These are phyloP conservation scores for sorghum (Sorghum bicolor) DNA, from an alignment of 176 grass and related monocot species.

Conservation along the genomic window Sorghum_bicolor_NCBIv3 NC_012873.2:60529001-60529500, in stretches of 20 bases:
- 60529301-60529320: constrained; percentile 63
- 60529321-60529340: constrained; percentile 97
- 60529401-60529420: constrained; percentile 83
- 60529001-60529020: constrained; percentile 89
- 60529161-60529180: constrained; percentile 1
- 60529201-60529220: neutral
- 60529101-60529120: neutral
- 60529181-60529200: neutral
- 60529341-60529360: constrained; percentile 90
- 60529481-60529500: neutral
- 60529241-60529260: constrained; percentile 49
- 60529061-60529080: neutral
- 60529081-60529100: neutral
- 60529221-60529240: neutral
- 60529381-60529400: constrained; percentile 96
- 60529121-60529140: neutral
- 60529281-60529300: constrained; percentile 70
- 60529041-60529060: neutral
- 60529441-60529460: neutral
- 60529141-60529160: neutral
- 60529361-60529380: constrained; percentile 74
- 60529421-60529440: neutral
- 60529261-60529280: constrained; percentile 79
- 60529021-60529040: constrained; percentile 58
- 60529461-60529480: neutral